Evolutionary conservation across 202 grass and related monocot species (phyloP).

Genomic region (Sporobolus alterniflorus): DNA sequence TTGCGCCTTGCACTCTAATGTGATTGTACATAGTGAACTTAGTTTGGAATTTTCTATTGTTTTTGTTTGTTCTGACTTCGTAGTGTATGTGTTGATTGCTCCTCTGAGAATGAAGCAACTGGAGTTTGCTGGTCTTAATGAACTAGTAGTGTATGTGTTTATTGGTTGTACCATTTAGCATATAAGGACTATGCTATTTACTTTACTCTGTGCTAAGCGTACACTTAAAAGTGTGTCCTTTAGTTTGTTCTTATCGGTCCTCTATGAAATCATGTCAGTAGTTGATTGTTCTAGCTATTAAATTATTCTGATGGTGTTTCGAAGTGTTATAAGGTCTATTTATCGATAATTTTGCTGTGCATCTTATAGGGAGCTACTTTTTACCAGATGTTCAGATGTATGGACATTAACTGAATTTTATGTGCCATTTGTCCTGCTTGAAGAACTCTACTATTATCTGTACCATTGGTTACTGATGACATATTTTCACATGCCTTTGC

Average conservation of each 20-base stretch:
- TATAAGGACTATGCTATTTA: neutral
- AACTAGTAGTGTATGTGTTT: neutral
- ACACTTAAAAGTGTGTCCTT: neutral
- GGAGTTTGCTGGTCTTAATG: neutral
- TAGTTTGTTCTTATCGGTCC: neutral
- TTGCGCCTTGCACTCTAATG: neutral
- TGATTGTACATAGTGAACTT: neutral
- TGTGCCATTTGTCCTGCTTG: neutral
- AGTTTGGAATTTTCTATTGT: neutral
- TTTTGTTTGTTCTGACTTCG: neutral
- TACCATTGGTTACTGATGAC: neutral
- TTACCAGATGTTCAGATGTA: neutral
- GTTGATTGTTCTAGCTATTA: neutral
- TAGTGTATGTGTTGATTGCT: neutral
- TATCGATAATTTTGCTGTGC: neutral
- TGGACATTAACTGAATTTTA: neutral
- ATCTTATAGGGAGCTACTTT: no score
- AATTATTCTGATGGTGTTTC: no score
- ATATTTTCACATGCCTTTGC: conserved; percentile 1
- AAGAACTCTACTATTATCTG: neutral
- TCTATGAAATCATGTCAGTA: neutral
- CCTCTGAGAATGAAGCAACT: no score
- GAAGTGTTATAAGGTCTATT: neutral
- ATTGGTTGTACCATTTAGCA: neutral
- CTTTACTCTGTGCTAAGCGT: neutral